Evolutionary conservation across 164 flowering plant species (phyloP), one percentile per base, ranked within the genome.

Genomic region (Dillenia turbinata): DNA sequence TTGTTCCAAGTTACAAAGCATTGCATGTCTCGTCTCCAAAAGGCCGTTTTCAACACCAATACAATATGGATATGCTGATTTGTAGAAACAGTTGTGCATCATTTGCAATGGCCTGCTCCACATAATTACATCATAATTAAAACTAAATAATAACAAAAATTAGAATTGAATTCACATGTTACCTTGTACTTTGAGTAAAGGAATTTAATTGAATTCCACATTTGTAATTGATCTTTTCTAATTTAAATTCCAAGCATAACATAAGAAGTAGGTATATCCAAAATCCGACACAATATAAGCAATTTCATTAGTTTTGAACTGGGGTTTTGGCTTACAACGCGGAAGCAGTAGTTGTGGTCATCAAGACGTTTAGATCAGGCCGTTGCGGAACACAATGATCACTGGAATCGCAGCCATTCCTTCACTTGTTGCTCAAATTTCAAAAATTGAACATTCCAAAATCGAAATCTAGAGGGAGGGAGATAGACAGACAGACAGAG

Each of bases 341-440:
- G 12, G 97, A 83, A 2, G 64, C 17, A 1, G 83, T 86, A 0
- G 99, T 83, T 0, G 93, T 87, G 1, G 99, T 94, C 95, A 91
- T 80, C 76, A 94, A 80, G 49, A 94, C 74, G 57, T 61, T 79
- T 8, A 83, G 47, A 64, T 85, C 77, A 17, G 99, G 95, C 56
- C 81, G 77, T 59, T 70, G 64, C 43, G 62, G 67, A 47, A 78
- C 52, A 63, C 96, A 89, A 10, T 77, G 69, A 94, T 86, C 15
- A 94, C 76, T 12, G 99, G 96, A 70, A 94, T 76, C 10, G 89
- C 91, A 49, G 93, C 85, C 89, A 94, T 79, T 60, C 95, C 90
- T 79, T 94, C 98, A 60, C 98, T 96, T 87, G 61, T 56, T 63
- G 17, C 56, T 46, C 11, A 60, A 48, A 9, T 49, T 16, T 9